These are phyloP conservation scores for Ammopiptanthus mongolicus DNA, from an alignment of 306 rosid genomes.

Conservation along the genomic window DNA sequence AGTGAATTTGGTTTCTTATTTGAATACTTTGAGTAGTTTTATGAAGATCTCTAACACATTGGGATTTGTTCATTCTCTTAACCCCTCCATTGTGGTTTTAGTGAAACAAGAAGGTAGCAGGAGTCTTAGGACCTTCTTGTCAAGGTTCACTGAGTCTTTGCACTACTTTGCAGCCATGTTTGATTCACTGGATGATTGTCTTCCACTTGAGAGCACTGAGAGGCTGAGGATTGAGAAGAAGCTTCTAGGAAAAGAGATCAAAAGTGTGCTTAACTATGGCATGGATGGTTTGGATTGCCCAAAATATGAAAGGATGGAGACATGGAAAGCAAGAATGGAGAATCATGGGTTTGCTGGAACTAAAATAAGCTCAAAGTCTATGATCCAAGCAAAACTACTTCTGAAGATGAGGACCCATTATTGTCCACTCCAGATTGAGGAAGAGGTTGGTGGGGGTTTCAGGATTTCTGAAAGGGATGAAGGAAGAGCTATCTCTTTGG, in stretches of 20 bases:
- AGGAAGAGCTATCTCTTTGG: slow-evolving; percentile 53
- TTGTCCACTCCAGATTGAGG: slow-evolving; percentile 39
- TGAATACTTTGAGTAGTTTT: slow-evolving; percentile 24
- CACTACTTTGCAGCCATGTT: slow-evolving; percentile 70
- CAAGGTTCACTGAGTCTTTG: slow-evolving; percentile 59
- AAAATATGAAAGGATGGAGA: slow-evolving; percentile 44
- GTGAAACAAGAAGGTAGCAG: slow-evolving; percentile 59
- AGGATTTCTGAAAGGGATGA: slow-evolving; percentile 56
- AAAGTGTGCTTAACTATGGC: slow-evolving; percentile 43
- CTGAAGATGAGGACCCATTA: slow-evolving; percentile 61
- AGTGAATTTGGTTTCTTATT: slow-evolving; percentile 49
- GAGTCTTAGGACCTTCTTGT: slow-evolving; percentile 33
- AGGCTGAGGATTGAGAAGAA: slow-evolving; percentile 67
- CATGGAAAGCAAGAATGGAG: slow-evolving; percentile 61
- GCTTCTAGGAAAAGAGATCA: slow-evolving; percentile 59
- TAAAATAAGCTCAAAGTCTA: slow-evolving; percentile 43
- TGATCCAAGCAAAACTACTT: slow-evolving; percentile 63
- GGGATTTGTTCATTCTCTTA: slow-evolving; percentile 37
- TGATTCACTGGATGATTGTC: slow-evolving; percentile 62
- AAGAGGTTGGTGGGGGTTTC: slow-evolving; percentile 43
- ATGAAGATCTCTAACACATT: slow-evolving; percentile 38
- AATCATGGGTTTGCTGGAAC: slow-evolving; percentile 43
- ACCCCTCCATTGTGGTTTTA: slow-evolving; percentile 41
- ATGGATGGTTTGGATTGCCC: slow-evolving; percentile 24
- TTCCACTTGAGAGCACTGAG: slow-evolving; percentile 50